phyloP scores from a whole-genome alignment of 2,329 filamentous ascomycete genomes.

The Stagonosporopsis rhizophila region DNA sequence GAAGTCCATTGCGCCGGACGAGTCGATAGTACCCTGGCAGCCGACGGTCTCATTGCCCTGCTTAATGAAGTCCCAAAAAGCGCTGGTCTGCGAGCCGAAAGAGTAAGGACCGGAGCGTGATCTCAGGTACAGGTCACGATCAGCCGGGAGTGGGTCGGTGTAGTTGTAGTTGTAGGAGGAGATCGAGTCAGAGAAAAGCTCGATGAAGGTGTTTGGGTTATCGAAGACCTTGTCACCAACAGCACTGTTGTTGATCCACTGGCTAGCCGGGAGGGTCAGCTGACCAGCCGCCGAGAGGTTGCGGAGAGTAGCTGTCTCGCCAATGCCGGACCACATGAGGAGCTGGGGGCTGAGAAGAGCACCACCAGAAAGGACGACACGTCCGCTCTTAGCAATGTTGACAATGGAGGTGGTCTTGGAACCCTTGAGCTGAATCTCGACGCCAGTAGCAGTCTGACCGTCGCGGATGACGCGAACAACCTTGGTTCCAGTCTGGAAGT shows the following conservation, averaged over 20 bases:
- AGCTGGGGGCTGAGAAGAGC: slow-evolving; percentile 48
- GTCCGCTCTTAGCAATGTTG: slow-evolving; percentile 35
- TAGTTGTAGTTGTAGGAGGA: slow-evolving; percentile 60
- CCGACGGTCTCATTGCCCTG: slow-evolving; percentile 55
- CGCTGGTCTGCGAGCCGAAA: slow-evolving; percentile 61
- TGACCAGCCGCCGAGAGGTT: slow-evolving; percentile 48
- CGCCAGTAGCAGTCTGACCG: slow-evolving; percentile 51
- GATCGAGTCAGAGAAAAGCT: slow-evolving; percentile 53
- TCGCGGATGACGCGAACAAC: slow-evolving; percentile 56
- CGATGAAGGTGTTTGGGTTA: slow-evolving; percentile 64
- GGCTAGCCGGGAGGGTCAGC: slow-evolving; percentile 42
- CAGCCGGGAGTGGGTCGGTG: slow-evolving; percentile 51
- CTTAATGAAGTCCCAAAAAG: slow-evolving; percentile 60
- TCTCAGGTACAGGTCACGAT: slow-evolving; percentile 57
- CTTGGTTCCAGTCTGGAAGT: slow-evolving; percentile 52
- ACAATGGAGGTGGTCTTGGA: slow-evolving; percentile 40
- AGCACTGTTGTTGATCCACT: slow-evolving; percentile 59
- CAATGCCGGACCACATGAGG: slow-evolving; percentile 51
- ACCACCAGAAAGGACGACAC: slow-evolving; percentile 42
- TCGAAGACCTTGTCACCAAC: slow-evolving; percentile 62
- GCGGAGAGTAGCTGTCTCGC: slow-evolving; percentile 32
- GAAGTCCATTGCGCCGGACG: slow-evolving; percentile 54
- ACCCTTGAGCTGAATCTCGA: slow-evolving; percentile 49
- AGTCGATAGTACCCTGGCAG: slow-evolving; percentile 62
- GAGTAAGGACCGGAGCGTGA: slow-evolving; percentile 60